Evolutionary conservation across 1,284 basidiomycete species (phyloP).

Genomic region (Stereum hirsutum): DNA sequence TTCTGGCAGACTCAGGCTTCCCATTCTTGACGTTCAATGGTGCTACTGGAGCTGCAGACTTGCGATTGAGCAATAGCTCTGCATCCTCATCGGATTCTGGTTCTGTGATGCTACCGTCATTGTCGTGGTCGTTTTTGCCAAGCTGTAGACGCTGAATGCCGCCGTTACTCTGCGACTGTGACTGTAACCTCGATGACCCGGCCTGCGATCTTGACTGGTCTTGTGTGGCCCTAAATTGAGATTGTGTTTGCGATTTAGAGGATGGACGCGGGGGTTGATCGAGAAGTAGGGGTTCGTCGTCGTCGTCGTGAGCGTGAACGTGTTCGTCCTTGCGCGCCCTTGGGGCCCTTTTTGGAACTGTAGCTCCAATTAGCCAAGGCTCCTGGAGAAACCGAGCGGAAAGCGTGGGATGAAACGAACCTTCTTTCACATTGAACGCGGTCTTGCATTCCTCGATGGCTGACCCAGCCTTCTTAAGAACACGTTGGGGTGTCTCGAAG

Average conservation of each 20-base stretch:
- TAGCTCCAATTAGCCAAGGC: neutral
- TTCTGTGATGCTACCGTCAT: slow-evolving; percentile 21
- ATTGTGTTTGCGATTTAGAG: slow-evolving; percentile 11
- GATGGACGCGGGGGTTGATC: slow-evolving; percentile 31
- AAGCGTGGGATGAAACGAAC: slow-evolving; percentile 22
- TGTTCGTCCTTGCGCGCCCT: slow-evolving; percentile 48
- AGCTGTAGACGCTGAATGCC: slow-evolving; percentile 24
- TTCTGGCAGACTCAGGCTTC: too few species aligned
- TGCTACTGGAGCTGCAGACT: slow-evolving; percentile 11
- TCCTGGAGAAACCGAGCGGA: neutral
- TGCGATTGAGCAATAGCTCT: slow-evolving; percentile 15
- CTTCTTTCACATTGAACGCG: slow-evolving; percentile 68
- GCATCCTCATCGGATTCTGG: slow-evolving; percentile 20
- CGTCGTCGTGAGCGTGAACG: slow-evolving; percentile 49
- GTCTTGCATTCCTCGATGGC: slow-evolving; percentile 55
- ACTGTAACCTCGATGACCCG: too few species aligned
- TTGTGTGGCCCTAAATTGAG: neutral
- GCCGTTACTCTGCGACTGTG: too few species aligned
- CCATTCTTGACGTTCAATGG: neutral
- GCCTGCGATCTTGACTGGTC: slow-evolving; percentile 18
- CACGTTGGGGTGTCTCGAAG: slow-evolving; percentile 66
- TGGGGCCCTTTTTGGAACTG: slow-evolving; percentile 50
- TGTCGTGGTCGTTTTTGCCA: slow-evolving; percentile 26
- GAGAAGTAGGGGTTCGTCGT: slow-evolving; percentile 43
- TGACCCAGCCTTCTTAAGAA: slow-evolving; percentile 48